Evolutionary conservation across 495 filamentous ascomycete genomes (phyloP).

Genomic region (Lasiosphaeriaceae sp.): DNA sequence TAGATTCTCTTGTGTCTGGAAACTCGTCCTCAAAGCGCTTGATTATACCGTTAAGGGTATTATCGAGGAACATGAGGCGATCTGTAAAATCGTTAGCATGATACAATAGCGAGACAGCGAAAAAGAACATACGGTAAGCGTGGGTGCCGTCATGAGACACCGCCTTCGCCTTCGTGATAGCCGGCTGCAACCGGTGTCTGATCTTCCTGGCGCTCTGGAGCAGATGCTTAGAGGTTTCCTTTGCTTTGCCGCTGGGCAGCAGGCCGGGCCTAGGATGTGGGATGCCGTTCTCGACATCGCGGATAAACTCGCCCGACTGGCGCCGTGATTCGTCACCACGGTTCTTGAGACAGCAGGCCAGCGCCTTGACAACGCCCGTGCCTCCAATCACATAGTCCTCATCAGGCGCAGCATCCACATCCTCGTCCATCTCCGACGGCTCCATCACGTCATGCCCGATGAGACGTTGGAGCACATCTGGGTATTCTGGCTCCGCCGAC

Average conservation of each 20-base stretch:
- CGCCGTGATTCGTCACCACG: slow-evolving; percentile 54
- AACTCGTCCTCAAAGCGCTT: slow-evolving; percentile 94
- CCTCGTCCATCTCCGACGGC: slow-evolving; percentile 50
- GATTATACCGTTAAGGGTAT: slow-evolving; percentile 86
- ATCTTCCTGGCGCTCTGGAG: slow-evolving; percentile 85
- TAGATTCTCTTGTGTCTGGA: slow-evolving; percentile 66
- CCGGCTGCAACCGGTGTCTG: slow-evolving; percentile 74
- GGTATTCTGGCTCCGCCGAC: slow-evolving; percentile 39
- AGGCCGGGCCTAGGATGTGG: background rate
- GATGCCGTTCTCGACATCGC: slow-evolving; percentile 33
- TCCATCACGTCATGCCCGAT: slow-evolving; percentile 62
- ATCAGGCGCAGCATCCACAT: slow-evolving; percentile 73
- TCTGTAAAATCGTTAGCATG: slow-evolving; percentile 45
- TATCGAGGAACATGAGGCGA: slow-evolving; percentile 83
- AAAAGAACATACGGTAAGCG: slow-evolving; percentile 65
- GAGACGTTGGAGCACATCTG: slow-evolving; percentile 53
- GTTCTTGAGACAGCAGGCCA: slow-evolving; percentile 85
- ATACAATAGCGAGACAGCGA: background rate
- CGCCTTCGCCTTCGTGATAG: slow-evolving; percentile 67
- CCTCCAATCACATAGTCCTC: slow-evolving; percentile 95
- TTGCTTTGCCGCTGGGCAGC: slow-evolving; percentile 59
- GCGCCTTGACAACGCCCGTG: slow-evolving; percentile 89
- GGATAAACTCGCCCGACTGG: slow-evolving; percentile 40
- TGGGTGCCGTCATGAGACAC: slow-evolving; percentile 49
- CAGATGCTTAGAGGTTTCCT: slow-evolving; percentile 88